phyloP scores from a whole-genome alignment of 306 rosid species.

The Mimosa pudica region DNA sequence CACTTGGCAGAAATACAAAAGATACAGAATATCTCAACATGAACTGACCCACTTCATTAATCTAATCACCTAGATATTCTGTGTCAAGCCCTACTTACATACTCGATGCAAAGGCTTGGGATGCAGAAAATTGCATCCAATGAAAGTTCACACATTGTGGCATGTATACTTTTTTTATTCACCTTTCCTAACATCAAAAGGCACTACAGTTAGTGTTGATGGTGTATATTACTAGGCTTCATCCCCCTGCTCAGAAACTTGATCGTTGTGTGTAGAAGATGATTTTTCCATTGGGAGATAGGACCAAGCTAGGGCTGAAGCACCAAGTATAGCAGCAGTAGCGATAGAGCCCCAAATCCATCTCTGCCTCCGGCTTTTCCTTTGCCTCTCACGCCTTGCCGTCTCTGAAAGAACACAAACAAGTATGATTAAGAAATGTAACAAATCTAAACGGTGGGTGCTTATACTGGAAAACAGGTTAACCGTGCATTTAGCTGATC shows the following conservation, averaged over 20 bases:
- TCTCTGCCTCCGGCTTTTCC: slow-evolving; percentile 64
- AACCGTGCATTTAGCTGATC: slow-evolving; percentile 12
- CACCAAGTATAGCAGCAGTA: slow-evolving; percentile 61
- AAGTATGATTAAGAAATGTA: slow-evolving; percentile 15
- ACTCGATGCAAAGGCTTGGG: slow-evolving; percentile 44
- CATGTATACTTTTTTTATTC: slow-evolving; percentile 55
- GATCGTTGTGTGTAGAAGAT: slow-evolving; percentile 32
- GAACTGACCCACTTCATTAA: slow-evolving; percentile 19
- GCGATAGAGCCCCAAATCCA: slow-evolving; percentile 94
- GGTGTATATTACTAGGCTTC: slow-evolving; percentile 40
- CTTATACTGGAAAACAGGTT: slow-evolving; percentile 17
- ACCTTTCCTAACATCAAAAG: slow-evolving; percentile 38
- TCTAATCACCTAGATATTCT: slow-evolving; percentile 28
- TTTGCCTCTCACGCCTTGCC: slow-evolving; percentile 79
- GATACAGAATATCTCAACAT: slow-evolving; percentile 27
- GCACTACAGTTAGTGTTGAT: slow-evolving; percentile 35
- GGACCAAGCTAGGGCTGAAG: slow-evolving; percentile 77
- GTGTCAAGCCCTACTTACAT: slow-evolving; percentile 32
- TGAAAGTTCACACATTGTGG: slow-evolving; percentile 45
- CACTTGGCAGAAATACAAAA: slow-evolving; percentile 8
- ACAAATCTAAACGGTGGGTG: slow-evolving; percentile 1
- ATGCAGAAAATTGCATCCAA: slow-evolving; percentile 42
- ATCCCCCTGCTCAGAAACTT: slow-evolving; percentile 47
- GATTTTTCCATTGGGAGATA: slow-evolving; percentile 61
- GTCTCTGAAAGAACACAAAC: slow-evolving; percentile 50